Base-by-base conservation (phyloP, 2,329 filamentous ascomycete genomes). In the Dryadomyces quercus-mongolicae region DNA sequence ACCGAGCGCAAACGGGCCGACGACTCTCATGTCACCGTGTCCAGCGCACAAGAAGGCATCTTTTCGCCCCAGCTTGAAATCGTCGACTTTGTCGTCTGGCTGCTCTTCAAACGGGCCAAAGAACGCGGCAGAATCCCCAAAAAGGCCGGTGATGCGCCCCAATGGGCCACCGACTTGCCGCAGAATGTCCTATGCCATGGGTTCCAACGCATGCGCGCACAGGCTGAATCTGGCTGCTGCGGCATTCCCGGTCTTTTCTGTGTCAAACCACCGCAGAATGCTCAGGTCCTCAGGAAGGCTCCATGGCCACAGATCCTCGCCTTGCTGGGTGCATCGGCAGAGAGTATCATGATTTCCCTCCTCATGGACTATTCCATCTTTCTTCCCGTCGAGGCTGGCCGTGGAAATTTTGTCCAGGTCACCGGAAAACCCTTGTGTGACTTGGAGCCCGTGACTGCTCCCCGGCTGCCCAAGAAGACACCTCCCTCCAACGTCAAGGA, bases 351-450 rank as follows among this genome's bases (percentile, higher is more conserved):
- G 80, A 76, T 88, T 52, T 77, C 86, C 60, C 70, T 95, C 55
- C 73, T 97, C 5, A 67, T 91, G 2, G 81, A 93, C 57, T 88
- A 84, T 65, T 85, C 86, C 7, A 70, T 97, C 6, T 98, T 93
- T 63, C 62, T 79, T 13, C 70, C 77, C 4, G 67, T 94, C 12
- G 69, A 80, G 43, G 71, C 72, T 22, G 78, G 78, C 12, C 73
- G 70, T 54, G 78, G 78, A 2, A 90, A 88, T 61, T 85, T 86
- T 62, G 80, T 82, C 61, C 92, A 97, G 65, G 66, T 95, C 34
- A 89, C 85, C 65, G 92, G 92, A 31, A 31, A 31, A 8, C 25
- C 25, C 25, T 8, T 81, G 67, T 44, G 42, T 44, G 42, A 16
- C 15, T 12, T 40, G 36, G 10, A 12, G 10, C 36, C 36, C 36